A percentile compares a stretch with the other conserved stretches of the same genome.
These are phyloP conservation scores for Plasmodiophora brassicae DNA, from an alignment of 208 protist species.

Conservation along the genomic window DNA sequence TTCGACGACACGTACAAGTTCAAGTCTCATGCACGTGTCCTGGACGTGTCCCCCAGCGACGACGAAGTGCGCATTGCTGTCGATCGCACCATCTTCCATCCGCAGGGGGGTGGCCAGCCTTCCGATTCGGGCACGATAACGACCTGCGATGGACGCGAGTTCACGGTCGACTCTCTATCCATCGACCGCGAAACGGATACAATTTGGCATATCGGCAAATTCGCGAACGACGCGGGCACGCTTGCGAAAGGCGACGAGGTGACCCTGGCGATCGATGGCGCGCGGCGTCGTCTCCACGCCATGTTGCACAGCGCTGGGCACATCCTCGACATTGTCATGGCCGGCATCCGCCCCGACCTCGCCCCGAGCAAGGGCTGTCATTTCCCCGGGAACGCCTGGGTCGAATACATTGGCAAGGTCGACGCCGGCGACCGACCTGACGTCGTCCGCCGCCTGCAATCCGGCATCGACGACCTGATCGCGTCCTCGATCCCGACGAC, in stretches of 20 bases:
- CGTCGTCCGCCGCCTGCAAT: not conserved
- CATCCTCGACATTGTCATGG: not conserved
- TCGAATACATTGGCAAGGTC: conserved; percentile 23
- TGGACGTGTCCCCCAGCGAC: not conserved
- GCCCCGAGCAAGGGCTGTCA: conserved; percentile 3
- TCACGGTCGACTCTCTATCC: not conserved
- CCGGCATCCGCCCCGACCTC: not conserved
- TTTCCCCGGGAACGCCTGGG: not conserved
- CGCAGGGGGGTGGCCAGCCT: conserved; percentile 12
- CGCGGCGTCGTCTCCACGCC: not conserved
- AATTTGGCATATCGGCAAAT: not conserved
- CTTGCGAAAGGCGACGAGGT: not conserved
- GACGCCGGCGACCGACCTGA: not conserved
- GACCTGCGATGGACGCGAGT: not conserved
- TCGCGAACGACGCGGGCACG: not conserved
- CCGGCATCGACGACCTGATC: not conserved
- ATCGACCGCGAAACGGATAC: not conserved
- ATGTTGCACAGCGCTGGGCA: conserved; percentile 1
- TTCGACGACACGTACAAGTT: conserved; percentile 14
- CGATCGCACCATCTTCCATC: conserved; percentile 28
- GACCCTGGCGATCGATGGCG: not conserved
- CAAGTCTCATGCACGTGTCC: not conserved
- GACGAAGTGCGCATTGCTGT: not conserved
- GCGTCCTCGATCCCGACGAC: not conserved
- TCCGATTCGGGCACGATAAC: conserved; percentile 16